These are phyloP conservation scores for Blastomyces gilchristii DNA, from an alignment of 2,329 filamentous ascomycete species.

Conservation along the genomic window DNA sequence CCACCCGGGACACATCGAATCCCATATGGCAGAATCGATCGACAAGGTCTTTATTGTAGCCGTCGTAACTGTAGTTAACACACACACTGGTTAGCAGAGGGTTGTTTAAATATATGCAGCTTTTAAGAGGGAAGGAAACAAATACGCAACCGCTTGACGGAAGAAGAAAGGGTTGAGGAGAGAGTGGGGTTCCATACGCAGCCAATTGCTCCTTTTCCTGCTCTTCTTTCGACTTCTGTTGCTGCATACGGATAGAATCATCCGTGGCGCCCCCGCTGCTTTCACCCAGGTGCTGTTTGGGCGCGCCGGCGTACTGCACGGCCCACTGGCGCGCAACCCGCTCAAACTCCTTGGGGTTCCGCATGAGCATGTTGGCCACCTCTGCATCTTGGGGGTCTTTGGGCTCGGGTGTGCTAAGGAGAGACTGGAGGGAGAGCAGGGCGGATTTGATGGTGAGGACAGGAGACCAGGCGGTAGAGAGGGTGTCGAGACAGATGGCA, in stretches of 20 bases:
- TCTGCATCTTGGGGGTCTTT: constrained; percentile 96
- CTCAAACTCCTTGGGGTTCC: constrained; percentile 67
- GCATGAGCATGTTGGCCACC: constrained; percentile 80
- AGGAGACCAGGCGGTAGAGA: constrained; percentile 84
- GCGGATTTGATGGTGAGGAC: constrained; percentile 95
- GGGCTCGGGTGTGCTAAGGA: constrained; percentile 87
- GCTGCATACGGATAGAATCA: constrained; percentile 45
- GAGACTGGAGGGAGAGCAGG: constrained; percentile 81
- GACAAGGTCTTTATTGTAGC: constrained; percentile 76
- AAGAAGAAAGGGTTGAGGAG: background rate
- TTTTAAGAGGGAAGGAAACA: background rate
- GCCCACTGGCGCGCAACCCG: constrained; percentile 85
- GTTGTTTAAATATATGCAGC: background rate
- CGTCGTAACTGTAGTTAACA: constrained; percentile 55
- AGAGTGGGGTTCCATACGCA: constrained; percentile 34
- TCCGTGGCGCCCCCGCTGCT: constrained; percentile 44
- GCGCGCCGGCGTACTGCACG: constrained; percentile 69
- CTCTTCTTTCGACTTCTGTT: constrained; percentile 44
- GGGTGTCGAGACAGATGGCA: constrained; percentile 90
- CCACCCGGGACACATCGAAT: constrained; percentile 77
- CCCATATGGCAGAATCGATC: constrained; percentile 84
- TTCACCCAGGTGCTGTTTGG: constrained; percentile 45
- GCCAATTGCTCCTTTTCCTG: constrained; percentile 48
- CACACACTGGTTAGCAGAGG: constrained; percentile 22
- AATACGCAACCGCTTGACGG: background rate